Base-by-base conservation (phyloP, 140 eudicot genomes). In the Ambrosia hybrid region DNA sequence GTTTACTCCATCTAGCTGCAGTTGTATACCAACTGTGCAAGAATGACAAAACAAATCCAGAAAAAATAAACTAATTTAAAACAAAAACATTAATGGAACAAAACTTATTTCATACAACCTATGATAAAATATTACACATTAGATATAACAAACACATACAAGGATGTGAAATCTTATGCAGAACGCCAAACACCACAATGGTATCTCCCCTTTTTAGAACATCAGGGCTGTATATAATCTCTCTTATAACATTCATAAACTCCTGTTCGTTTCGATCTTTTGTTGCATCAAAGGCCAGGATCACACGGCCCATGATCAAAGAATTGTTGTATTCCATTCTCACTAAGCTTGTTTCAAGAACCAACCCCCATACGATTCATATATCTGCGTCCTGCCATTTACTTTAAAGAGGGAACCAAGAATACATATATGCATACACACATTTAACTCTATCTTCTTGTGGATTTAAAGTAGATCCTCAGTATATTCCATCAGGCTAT, bases 211-310 rank as follows among this genome's bases (percentile, higher is more conserved):
- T 71, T 3, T 79, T 80, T 17, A 90, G 82, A 76, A 89, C 71
- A 15, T 70, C 84, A 10, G 85, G 81, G 12, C 64, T 60, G 14
- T 79, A 70, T 68, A 85, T 65, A 10, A 90, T 75, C 45, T 74
- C 77, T 49, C 65, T 43, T 26, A 90, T 79, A 30, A 83, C 76
- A 11, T 62, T 75, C 72, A 45, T 77, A 70, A 87, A 68, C 73
- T 87, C 94, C 63, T 73, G 70, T 41, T 81, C 86, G 33, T 34
- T 81, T 55, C 88, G 76, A 39, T 89, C 90, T 78, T 73, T 86
- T 3, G 82, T 84, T 1, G 91, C 96, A 85, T 90, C 96, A 75
- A 65, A 87, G 3, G 88, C 94, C 75, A 90, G 62, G 49, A 90
- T 67, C 58, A 87, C 83, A 46, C 85, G 75, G 21, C 77, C 73